phyloP scores from a whole-genome alignment of 2,329 filamentous ascomycete species.

The Curvularia eragrostidis region DNA sequence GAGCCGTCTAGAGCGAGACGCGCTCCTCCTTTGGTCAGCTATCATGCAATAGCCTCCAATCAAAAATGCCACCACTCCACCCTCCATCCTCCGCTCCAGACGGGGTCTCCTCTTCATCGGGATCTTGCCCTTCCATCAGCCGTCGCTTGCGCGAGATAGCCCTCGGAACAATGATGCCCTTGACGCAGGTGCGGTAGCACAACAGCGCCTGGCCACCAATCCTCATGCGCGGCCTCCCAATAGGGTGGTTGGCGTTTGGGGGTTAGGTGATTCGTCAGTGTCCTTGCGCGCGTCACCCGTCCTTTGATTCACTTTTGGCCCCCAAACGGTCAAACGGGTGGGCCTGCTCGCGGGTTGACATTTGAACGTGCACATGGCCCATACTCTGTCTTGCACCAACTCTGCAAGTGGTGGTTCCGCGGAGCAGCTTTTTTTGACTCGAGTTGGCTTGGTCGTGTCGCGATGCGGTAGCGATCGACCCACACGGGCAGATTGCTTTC shows the following conservation, averaged over 20 bases:
- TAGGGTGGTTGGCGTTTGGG: conserved; percentile 7
- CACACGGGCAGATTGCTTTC: conserved; percentile 34
- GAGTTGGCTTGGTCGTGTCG: conserved; percentile 21
- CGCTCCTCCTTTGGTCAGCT: conserved; percentile 36
- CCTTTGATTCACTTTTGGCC: conserved; percentile 26
- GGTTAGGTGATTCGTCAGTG: conserved; percentile 15
- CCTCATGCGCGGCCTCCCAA: conserved; percentile 24
- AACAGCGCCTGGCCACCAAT: conserved; percentile 20
- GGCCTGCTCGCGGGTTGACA: conserved; percentile 18
- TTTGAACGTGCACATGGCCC: conserved; percentile 22
- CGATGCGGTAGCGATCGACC: conserved; percentile 36
- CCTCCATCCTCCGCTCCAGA: conserved; percentile 11
- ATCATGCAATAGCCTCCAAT: conserved; percentile 29
- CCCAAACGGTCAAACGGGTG: conserved; percentile 34
- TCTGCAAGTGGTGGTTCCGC: conserved; percentile 22
- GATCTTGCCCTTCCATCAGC: conserved; percentile 27
- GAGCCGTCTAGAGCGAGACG: conserved; percentile 25
- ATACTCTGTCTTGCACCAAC: conserved; percentile 17
- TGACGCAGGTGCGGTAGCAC: conserved; percentile 38
- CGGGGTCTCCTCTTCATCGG: conserved; percentile 27
- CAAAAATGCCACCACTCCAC: conserved; percentile 23
- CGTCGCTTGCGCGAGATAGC: conserved; percentile 26
- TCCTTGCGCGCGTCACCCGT: conserved; percentile 5
- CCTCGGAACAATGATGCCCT: conserved; percentile 25
- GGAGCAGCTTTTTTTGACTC: conserved; percentile 23